phyloP scores from a whole-genome alignment of 2,329 filamentous ascomycete genomes.

The Fusarium oxysporum region DNA sequence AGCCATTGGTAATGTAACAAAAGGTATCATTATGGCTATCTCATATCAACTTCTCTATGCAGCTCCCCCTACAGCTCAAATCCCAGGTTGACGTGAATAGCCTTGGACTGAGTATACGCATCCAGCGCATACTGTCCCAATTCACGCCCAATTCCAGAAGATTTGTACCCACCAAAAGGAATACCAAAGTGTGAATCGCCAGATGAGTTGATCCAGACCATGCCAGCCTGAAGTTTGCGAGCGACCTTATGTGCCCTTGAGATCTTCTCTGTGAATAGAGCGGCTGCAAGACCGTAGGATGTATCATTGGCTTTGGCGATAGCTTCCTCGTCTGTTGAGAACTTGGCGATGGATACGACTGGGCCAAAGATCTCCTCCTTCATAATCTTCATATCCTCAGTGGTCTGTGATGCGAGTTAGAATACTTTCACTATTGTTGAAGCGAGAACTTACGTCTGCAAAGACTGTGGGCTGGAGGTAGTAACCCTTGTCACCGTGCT shows the following conservation, averaged over 20 bases:
- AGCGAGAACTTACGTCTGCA: conserved; percentile 36
- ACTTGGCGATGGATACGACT: conserved; percentile 44
- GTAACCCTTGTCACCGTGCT: conserved; percentile 42
- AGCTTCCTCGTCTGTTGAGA: conserved; percentile 41
- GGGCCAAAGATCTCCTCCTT: conserved; percentile 50
- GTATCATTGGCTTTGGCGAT: conserved; percentile 53
- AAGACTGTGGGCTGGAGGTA: conserved; percentile 47
- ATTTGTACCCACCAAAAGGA: conserved; percentile 46
- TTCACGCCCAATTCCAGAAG: conserved; percentile 42
- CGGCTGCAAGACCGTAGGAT: conserved; percentile 65
- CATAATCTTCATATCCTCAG: conserved; percentile 45
- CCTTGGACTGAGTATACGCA: conserved; percentile 45
- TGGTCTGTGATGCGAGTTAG: conserved; percentile 30
- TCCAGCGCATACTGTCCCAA: conserved; percentile 44
- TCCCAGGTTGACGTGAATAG: conserved; percentile 42
- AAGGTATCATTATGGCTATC: conserved; percentile 22
- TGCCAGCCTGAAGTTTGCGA: conserved; percentile 65
- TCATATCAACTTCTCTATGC: background rate
- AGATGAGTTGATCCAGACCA: conserved; percentile 54
- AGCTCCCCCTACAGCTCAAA: conserved; percentile 17
- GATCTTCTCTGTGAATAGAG: conserved; percentile 67
- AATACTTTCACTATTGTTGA: background rate
- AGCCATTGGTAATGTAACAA: background rate
- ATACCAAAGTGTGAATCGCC: conserved; percentile 44
- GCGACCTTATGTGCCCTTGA: conserved; percentile 52